Percentiles rank a stretch among this genome's conserved stretches.
Evolutionary conservation across 73 alveolate species (phyloP).

Genomic region (Durusdinium trenchii): DNA sequence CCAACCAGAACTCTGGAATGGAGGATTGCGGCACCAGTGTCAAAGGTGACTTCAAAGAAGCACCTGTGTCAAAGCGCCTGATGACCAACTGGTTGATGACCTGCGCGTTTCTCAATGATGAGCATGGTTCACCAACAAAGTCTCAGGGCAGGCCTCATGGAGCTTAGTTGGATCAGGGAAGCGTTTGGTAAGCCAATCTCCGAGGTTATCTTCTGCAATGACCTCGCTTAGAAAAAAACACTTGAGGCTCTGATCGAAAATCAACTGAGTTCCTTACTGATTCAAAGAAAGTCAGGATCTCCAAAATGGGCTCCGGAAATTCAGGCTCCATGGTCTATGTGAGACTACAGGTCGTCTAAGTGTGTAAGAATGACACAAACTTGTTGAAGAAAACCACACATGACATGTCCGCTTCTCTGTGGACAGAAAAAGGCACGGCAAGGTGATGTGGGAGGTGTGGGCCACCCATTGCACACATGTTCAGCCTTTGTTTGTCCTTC

Average conservation of each 20-base stretch:
- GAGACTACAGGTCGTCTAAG: too few relatives aligned
- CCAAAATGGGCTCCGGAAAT: neutral
- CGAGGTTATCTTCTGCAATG: neutral
- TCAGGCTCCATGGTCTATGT: neutral
- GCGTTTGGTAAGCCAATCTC: neutral
- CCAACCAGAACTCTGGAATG: neutral
- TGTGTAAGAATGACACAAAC: neutral
- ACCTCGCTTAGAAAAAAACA: neutral
- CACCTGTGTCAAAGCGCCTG: neutral
- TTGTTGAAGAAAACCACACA: neutral
- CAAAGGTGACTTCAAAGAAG: neutral
- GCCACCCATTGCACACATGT: neutral
- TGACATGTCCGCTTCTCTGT: neutral
- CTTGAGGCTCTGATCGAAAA: neutral
- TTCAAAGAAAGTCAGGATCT: neutral
- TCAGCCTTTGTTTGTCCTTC: neutral
- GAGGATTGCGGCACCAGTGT: neutral
- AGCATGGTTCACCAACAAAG: neutral
- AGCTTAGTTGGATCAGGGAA: neutral
- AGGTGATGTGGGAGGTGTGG: too few relatives aligned
- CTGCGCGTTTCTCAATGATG: neutral
- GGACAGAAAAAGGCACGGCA: neutral
- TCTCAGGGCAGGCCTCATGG: neutral
- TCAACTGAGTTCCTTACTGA: neutral
- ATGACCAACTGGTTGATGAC: constrained; percentile 10